These are phyloP conservation scores for Candida corydali DNA, from an alignment of 805 yeast species.

Conservation along the genomic window DNA sequence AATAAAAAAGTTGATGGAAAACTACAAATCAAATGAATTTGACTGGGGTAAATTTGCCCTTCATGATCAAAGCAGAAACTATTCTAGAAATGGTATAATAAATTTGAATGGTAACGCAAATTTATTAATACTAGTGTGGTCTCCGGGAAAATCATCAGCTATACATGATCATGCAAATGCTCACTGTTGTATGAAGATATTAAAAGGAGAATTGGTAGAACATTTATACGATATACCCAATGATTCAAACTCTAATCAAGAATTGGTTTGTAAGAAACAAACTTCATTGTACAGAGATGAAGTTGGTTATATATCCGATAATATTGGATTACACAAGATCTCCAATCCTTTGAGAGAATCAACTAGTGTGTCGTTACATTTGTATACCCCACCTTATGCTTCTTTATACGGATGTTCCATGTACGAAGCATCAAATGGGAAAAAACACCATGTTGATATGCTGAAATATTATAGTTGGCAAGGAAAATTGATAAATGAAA, in stretches of 20 bases:
- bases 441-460: slow-evolving; percentile 53
- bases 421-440: slow-evolving; percentile 48
- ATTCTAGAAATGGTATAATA: slow-evolving; percentile 68
- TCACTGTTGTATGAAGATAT: slow-evolving; percentile 69
- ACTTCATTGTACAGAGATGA: slow-evolving; percentile 33
- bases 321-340: slow-evolving; percentile 63
- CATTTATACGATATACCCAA: slow-evolving; percentile 50
- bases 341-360: slow-evolving; percentile 41
- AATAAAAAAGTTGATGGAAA: slow-evolving; percentile 43
- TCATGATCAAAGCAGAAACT: slow-evolving; percentile 46
- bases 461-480: slow-evolving; percentile 59
- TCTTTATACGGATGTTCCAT: slow-evolving; percentile 50
- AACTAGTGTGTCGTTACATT: slow-evolving; percentile 59
- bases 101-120: slow-evolving; percentile 71
- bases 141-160: slow-evolving; percentile 57
- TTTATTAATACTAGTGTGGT: slow-evolving; percentile 65
- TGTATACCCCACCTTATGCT: slow-evolving; percentile 77
- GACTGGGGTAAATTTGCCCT: slow-evolving; percentile 63
- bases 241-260: slow-evolving; percentile 17
- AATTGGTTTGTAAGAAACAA: slow-evolving; percentile 21
- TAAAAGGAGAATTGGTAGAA: slow-evolving; percentile 57
- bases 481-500: slow-evolving; percentile 38
- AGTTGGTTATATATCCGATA: slow-evolving; percentile 64
- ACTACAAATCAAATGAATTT: slow-evolving; percentile 41
- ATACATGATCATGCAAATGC: slow-evolving; percentile 77